phyloP scores from a whole-genome alignment of 2,329 filamentous ascomycete genomes.

The Dothiorella sarmentorum region DNA sequence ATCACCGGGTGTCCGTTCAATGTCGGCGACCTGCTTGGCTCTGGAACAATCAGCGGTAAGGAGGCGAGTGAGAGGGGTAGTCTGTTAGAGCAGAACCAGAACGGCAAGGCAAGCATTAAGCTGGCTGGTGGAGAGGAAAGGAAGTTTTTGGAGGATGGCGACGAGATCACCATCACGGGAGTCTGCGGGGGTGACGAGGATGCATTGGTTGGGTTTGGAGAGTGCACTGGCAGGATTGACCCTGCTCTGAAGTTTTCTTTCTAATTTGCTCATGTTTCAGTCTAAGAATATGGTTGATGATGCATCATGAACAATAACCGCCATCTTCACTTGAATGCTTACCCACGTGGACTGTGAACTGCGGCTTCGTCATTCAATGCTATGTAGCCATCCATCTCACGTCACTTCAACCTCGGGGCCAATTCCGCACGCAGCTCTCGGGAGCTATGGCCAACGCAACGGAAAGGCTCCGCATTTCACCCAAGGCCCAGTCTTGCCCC shows the following conservation, averaged over 20 bases:
- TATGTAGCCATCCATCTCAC: too few relatives aligned
- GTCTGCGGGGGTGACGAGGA: slow-evolving; percentile 57
- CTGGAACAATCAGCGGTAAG: slow-evolving; percentile 71
- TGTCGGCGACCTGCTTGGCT: slow-evolving; percentile 71
- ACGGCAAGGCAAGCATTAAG: slow-evolving; percentile 62
- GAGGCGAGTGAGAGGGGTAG: slow-evolving; percentile 60
- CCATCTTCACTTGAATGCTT: too few relatives aligned
- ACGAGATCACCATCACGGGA: slow-evolving; percentile 65
- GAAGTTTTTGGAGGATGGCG: slow-evolving; percentile 70
- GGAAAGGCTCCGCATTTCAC: background rate
- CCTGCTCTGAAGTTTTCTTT: slow-evolving; percentile 25
- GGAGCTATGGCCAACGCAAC: slow-evolving; percentile 11
- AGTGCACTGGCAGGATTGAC: slow-evolving; percentile 63
- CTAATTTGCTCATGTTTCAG: too few relatives aligned
- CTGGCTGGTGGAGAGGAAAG: slow-evolving; percentile 64
- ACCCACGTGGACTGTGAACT: too few relatives aligned
- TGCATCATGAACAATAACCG: too few relatives aligned
- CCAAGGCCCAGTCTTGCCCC: background rate
- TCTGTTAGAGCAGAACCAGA: slow-evolving; percentile 67
- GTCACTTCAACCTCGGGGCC: background rate
- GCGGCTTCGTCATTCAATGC: too few relatives aligned
- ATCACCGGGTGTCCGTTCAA: slow-evolving; percentile 72
- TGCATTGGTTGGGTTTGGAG: slow-evolving; percentile 71
- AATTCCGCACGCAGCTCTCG: slow-evolving; percentile 1
- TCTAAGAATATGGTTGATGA: too few relatives aligned